These are phyloP conservation scores for Candida patagonica DNA, from an alignment of 805 yeast genomes.

Conservation along the genomic window DNA sequence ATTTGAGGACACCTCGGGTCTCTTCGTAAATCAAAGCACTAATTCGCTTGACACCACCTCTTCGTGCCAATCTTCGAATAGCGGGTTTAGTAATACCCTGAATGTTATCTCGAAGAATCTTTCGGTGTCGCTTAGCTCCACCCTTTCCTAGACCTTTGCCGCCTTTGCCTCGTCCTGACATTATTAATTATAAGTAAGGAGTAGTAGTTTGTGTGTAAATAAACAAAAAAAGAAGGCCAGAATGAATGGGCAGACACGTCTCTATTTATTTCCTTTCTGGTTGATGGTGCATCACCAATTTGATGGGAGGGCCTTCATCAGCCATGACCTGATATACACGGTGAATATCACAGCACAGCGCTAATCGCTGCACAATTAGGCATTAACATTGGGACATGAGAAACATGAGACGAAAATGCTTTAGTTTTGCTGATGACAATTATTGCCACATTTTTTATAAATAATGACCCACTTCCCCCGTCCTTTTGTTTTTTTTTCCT, in stretches of 20 bases:
- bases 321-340: slow-evolving; percentile 4
- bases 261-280: not conserved
- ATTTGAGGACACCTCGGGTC: slow-evolving; percentile 92
- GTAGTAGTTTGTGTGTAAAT: slow-evolving; percentile 3
- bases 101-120: slow-evolving; percentile 97
- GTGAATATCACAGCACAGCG: slow-evolving; percentile 5
- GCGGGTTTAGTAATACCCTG: slow-evolving; percentile 99
- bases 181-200: slow-evolving; percentile 2
- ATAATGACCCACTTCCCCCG: slow-evolving; percentile 8
- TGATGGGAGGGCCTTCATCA: not conserved
- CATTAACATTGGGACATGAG: not conserved
- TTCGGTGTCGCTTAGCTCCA: slow-evolving; percentile 99
- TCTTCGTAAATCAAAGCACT: slow-evolving; percentile 97
- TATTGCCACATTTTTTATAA: slow-evolving; percentile 2
- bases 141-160: slow-evolving; percentile 99
- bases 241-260: not conserved
- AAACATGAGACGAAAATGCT: not conserved
- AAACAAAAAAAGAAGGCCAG: not conserved
- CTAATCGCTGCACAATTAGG: not conserved
- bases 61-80: slow-evolving; percentile 98
- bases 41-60: slow-evolving; percentile 99
- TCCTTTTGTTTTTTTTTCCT: slow-evolving; percentile 4
- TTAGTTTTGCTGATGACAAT: not conserved
- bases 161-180: slow-evolving; percentile 98
- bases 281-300: not conserved